Percentiles rank a stretch among this genome's conserved stretches.
phyloP scores from a whole-genome alignment of 2,329 filamentous ascomycete genomes.

The Trichoderma semiorbis region DNA sequence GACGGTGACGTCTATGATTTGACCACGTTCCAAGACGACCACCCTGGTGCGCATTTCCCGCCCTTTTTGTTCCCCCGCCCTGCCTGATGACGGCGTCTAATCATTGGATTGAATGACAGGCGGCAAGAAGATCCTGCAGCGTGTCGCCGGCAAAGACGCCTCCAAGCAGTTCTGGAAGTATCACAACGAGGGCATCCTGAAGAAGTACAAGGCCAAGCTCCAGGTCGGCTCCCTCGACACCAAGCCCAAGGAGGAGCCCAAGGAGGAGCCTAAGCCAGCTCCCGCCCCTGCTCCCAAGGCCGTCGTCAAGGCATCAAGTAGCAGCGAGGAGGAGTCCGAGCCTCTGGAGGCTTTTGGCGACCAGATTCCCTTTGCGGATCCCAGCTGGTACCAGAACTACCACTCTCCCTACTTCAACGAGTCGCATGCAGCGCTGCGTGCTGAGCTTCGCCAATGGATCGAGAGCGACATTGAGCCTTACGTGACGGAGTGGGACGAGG shows the following conservation, averaged over 20 bases:
- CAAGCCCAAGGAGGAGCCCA: slow-evolving; percentile 68
- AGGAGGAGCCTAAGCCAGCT: slow-evolving; percentile 35
- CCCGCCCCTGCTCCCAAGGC: slow-evolving; percentile 30
- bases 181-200: slow-evolving; percentile 82
- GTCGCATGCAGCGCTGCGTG: slow-evolving; percentile 83
- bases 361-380: slow-evolving; percentile 87
- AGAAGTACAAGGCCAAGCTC: slow-evolving; percentile 76
- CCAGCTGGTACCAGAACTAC: slow-evolving; percentile 92
- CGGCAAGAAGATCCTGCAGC: slow-evolving; percentile 62
- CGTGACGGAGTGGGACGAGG: slow-evolving; percentile 96
- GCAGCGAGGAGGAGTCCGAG: slow-evolving; percentile 52
- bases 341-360: slow-evolving; percentile 81
- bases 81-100: neutral
- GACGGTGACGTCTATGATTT: slow-evolving; percentile 96
- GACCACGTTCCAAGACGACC: slow-evolving; percentile 81
- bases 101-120: slow-evolving; percentile 35
- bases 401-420: slow-evolving; percentile 97
- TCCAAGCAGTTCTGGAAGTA: slow-evolving; percentile 69
- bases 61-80: neutral
- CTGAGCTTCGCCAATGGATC: slow-evolving; percentile 89
- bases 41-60: slow-evolving; percentile 60
- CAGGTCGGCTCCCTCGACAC: slow-evolving; percentile 84
- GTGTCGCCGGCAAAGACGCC: slow-evolving; percentile 63
- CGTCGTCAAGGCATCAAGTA: slow-evolving; percentile 30
- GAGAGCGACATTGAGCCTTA: slow-evolving; percentile 85